A percentile compares a stretch with the other conserved stretches of the same genome.
Evolutionary conservation across 805 yeast genomes (phyloP).

Genomic region (Metschnikowia aberdeeniae): DNA sequence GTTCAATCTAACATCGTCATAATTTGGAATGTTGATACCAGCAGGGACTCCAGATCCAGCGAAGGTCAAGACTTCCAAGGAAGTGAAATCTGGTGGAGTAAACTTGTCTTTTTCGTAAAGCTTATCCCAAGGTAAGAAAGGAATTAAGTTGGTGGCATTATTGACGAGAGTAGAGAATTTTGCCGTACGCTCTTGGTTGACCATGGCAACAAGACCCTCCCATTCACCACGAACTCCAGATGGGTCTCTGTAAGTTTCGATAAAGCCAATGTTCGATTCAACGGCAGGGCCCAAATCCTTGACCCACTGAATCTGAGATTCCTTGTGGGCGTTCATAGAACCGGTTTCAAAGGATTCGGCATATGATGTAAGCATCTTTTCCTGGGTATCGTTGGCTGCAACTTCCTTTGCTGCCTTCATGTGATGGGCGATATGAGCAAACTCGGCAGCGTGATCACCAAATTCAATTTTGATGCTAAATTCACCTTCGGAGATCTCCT

Average conservation of each 20-base stretch:
- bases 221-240: constrained; percentile 90
- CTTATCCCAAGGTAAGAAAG: constrained; percentile 71
- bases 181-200: constrained; percentile 79
- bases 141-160: constrained; percentile 61
- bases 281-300: constrained; percentile 74
- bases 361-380: constrained; percentile 61
- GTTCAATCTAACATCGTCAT: constrained; percentile 81
- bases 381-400: constrained; percentile 73
- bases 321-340: constrained; percentile 78
- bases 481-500: constrained; percentile 32
- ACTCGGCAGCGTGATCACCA: constrained; percentile 75
- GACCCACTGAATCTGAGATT: constrained; percentile 84
- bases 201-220: constrained; percentile 90
- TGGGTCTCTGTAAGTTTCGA: constrained; percentile 91
- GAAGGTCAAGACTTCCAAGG: constrained; percentile 83
- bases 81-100: constrained; percentile 89
- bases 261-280: constrained; percentile 79
- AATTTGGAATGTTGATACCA: constrained; percentile 89
- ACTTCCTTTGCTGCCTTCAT: constrained; percentile 53
- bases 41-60: constrained; percentile 91
- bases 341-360: constrained; percentile 73
- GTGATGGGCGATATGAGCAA: constrained; percentile 52
- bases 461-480: constrained; percentile 52
- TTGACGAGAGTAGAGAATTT: constrained; percentile 70
- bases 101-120: constrained; percentile 79